Evolutionary conservation across 2,329 filamentous ascomycete species (phyloP), one percentile per base, ranked within the genome.

Genomic region (Apiospora pterosperma): DNA sequence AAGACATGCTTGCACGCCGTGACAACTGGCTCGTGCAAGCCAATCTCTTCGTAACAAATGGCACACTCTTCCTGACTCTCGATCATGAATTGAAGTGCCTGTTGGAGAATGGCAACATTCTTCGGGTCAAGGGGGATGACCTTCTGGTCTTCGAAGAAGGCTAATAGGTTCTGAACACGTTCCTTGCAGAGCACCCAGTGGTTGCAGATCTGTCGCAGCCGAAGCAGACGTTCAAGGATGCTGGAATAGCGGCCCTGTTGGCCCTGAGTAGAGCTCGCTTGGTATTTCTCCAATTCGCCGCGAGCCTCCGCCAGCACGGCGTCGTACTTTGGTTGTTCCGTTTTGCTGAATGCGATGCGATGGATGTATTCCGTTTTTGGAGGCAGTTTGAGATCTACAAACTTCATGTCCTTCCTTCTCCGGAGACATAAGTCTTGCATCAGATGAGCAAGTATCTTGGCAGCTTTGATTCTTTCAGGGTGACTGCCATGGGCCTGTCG

Each of bases 401-500:
- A 97, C 5, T 85, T 84, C 93, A 97, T 97, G 64, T 95, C 90
- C 75, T 97, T 97, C 76, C 89, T 90, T 41, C 93, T 87, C 41
- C 93, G 87, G 25, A 97, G 82, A 71, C 92, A 96, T 59, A 97
- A 85, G 21, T 91, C 88, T n/a, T 84, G 83, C 88, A 97, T 94
- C 55, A 97, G 82, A 5, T 95, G 91, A 4, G 96, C 82, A 4
- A 95, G 79, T 12, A 84, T 76, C 59, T 88, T 88, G 14, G 88
- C 90, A 38, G 82, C 79, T 1, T 78, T 75, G 19, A 41, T 42
- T 16, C 63, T 42, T 31, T 61, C 61, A n/a, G 65, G 65, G 48
- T 64, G 61, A 16, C 61, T n/a, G n/a, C 23, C 39, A 28, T 63
- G 21, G 12, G 39, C 16, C 44, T 64, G 63, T 36, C 63, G 62